Evolutionary conservation across 257 asterid species (phyloP).

Genomic region (Petunia secreta): DNA sequence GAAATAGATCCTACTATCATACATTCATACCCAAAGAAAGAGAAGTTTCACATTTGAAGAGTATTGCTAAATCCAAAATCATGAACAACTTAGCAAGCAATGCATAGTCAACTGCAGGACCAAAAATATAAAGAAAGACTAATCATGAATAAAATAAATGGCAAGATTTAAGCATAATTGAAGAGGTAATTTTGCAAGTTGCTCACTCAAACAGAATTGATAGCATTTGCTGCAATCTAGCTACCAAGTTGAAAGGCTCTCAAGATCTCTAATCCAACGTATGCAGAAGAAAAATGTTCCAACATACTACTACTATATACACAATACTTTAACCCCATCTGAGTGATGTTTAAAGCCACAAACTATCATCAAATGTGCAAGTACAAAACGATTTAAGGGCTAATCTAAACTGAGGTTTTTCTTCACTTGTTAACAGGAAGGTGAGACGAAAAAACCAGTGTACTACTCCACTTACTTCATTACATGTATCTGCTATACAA

Average conservation of each 20-base stretch:
- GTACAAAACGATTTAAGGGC: conserved; percentile 13
- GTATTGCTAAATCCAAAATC: conserved; percentile 4
- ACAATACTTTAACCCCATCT: background rate
- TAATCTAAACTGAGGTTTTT: background rate
- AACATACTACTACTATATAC: background rate
- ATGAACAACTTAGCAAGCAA: background rate
- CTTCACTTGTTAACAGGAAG: background rate
- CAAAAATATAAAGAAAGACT: no score
- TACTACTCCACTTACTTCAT: background rate
- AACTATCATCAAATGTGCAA: background rate
- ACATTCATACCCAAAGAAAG: background rate
- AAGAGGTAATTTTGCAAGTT: no score
- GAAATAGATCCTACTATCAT: background rate
- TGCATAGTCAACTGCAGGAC: background rate
- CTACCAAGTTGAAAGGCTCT: background rate
- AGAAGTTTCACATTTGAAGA: background rate
- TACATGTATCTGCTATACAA: background rate
- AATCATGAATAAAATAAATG: no score
- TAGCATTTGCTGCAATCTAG: background rate
- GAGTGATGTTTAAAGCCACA: background rate
- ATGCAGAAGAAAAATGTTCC: background rate
- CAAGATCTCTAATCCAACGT: no score
- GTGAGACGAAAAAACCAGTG: background rate
- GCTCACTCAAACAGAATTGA: background rate
- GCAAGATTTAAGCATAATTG: no score